Base-by-base conservation (phyloP, 331 rosid genomes). In the Malus hybrid region DNA sequence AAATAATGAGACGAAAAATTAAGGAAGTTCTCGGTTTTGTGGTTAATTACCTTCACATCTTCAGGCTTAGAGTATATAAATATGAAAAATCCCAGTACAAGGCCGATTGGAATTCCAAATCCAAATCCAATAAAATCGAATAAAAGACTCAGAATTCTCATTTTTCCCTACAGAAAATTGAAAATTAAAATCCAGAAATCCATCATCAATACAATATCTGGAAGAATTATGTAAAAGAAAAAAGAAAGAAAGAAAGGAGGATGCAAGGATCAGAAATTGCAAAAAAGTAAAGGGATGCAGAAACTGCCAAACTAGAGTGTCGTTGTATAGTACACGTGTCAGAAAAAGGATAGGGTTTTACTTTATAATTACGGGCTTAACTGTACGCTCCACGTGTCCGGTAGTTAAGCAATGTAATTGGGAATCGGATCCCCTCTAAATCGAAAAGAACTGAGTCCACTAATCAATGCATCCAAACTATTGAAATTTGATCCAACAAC, bases 21-120 rank as follows among this genome's bases (percentile, higher is more conserved):
- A 36, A 36, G 11, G 3, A 10, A 10, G 13, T 42, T 42, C 46
- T 42, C 46, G 13, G 1, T 42, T 42, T 42, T 42, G 13, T 42
- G 5, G 1, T 10, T 10, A 39, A 39, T 39, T 42, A 82, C 86
- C 83, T 78, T 69, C 20, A 74, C 82, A 56, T 74, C 77, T 10
- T n/a, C 33, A 10, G 74, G 77, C 67, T 65, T 29, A 18, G 65
- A 60, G 66, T 55, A 82, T 11, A 74, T 56, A 61, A 82, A 67
- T 27, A 78, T 31, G 67, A 78, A 61, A 60, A 69, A 82, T 32
- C 80, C 83, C 66, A 78, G 32, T 12, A 82, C n/a, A 31, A 82
- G 64, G 48, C 86, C 86, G 8, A 65, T 29, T 2, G 83, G 74
- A 62, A 78, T 64, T 5, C 82, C 82, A 65, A 82, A 63, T 39